These are phyloP conservation scores for Candida xyloterini DNA, from an alignment of 805 yeast genomes.

Conservation along the genomic window DNA sequence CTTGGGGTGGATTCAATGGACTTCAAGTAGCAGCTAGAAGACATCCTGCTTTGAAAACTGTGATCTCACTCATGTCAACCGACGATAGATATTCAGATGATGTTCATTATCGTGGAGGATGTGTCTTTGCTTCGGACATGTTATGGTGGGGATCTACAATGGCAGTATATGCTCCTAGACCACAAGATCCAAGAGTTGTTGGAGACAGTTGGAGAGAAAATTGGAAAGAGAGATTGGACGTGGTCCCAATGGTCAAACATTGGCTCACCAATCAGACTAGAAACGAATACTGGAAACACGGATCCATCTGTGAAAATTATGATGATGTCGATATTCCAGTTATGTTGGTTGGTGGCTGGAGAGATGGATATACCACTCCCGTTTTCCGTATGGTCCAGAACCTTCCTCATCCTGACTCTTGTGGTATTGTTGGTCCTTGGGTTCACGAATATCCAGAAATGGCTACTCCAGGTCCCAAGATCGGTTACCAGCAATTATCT, in stretches of 20 bases:
- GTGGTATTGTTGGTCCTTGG: conserved; percentile 45
- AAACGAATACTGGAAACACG: conserved; percentile 47
- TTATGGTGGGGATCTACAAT: conserved; percentile 51
- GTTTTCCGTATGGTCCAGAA: conserved; percentile 42
- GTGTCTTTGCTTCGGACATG: conserved; percentile 44
- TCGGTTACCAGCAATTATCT: conserved; percentile 43
- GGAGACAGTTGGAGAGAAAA: conserved; percentile 40
- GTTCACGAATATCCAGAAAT: conserved; percentile 48
- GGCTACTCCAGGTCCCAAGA: conserved; percentile 44
- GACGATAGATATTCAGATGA: conserved; percentile 48
- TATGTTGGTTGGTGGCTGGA: conserved; percentile 44
- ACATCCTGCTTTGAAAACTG: conserved; percentile 44
- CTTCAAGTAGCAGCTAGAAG: conserved; percentile 45
- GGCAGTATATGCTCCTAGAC: conserved; percentile 43
- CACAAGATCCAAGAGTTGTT: conserved; percentile 43
- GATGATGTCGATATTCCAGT: conserved; percentile 41
- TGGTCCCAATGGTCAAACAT: conserved; percentile 39
- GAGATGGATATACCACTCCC: conserved; percentile 46
- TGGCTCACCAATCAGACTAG: conserved; percentile 45
- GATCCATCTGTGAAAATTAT: conserved; percentile 43
- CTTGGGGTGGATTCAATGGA: conserved; percentile 50
- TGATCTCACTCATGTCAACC: conserved; percentile 44
- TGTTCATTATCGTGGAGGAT: conserved; percentile 49
- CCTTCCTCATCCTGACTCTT: conserved; percentile 38
- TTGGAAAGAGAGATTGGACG: conserved; percentile 39